Base-by-base conservation (phyloP, 2,329 filamentous ascomycete species). In the Trichoderma guizhouense region DNA sequence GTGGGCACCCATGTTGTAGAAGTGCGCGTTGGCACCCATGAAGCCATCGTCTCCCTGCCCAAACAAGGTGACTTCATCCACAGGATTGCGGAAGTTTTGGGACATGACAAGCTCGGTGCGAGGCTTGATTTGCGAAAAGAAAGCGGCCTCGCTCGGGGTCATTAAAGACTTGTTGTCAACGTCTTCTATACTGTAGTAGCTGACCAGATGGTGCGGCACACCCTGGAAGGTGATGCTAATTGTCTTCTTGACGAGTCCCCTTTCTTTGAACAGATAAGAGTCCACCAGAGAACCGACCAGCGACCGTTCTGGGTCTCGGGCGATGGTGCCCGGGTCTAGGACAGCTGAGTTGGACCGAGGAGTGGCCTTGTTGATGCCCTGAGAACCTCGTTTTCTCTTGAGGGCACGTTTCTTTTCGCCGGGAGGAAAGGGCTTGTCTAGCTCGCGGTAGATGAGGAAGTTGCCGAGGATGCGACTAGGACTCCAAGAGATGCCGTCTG, bases 241-340 rank as follows among this genome's bases (percentile, higher is more conserved):
- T 0, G 94, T 97, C 85, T 97, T 97, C 86, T 98, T 98, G 74
- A 97, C 89, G 53, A 98, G 83, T 0, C 95, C 94, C 1, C 90
- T 88, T 15, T 90, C 85, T 78, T 96, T 96, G 86, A 97, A 97
- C 36, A 90, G 89, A 77, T 97, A 97, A 0, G 92, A 94, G 81
- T 97, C 94, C n/a, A 95, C 89, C 14, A 97, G 85, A 1, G 94
- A 97, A 7, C 94, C 95, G 58, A 96, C 90, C 68, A 95, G 77
- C 1, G 81, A 77, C 69, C 85, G 78, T 57, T 83, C 80, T 0
- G 77, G 68, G 1, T 82, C 84, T 51, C 76, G 79, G 57, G 72
- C 64, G 24, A 55, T 65, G 3, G 67, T 67, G 14, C 75, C 74
- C 8, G 73, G 36, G 9, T 76, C 76, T 34, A 65, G 57, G 39